Conservation (phyloP, 176 grass and related monocot species). For the Pharus latifolius region DNA sequence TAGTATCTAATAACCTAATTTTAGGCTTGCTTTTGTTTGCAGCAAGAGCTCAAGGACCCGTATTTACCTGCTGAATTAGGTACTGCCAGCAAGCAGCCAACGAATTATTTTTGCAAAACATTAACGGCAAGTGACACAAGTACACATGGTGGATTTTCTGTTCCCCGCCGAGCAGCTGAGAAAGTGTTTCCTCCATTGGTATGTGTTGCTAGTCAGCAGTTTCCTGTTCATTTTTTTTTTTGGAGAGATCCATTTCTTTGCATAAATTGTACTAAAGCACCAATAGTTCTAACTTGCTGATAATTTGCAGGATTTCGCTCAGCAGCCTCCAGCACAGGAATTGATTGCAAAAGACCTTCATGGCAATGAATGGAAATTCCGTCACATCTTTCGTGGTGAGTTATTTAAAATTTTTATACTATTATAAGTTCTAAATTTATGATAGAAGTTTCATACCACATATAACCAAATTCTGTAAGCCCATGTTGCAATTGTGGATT, state of each 20-base stretch:
- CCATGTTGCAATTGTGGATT: not conserved
- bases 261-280: not conserved
- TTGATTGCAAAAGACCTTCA: conserved; percentile 92
- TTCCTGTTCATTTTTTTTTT: not conserved
- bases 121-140: conserved; percentile 97
- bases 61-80: conserved; percentile 90
- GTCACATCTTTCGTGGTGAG: conserved; percentile 87
- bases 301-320: conserved; percentile 75
- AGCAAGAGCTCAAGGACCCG: conserved; percentile 98
- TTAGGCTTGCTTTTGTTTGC: conserved; percentile 24
- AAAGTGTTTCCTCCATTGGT: conserved; percentile 99
- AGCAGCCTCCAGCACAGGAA: conserved; percentile 92
- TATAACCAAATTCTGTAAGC: not conserved
- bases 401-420: not conserved
- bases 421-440: not conserved
- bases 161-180: conserved; percentile 97
- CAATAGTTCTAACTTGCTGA: conserved; percentile 1
- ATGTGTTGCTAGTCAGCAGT: conserved; percentile 1
- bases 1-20: conserved; percentile 4
- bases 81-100: conserved; percentile 78
- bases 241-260: not conserved
- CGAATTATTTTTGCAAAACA: conserved; percentile 99
- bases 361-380: conserved; percentile 97
- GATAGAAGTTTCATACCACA: not conserved
- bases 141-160: conserved; percentile 98